Evolutionary conservation across 805 yeast genomes (phyloP).

Genomic region (Tetrapisispora taiwanensis): DNA sequence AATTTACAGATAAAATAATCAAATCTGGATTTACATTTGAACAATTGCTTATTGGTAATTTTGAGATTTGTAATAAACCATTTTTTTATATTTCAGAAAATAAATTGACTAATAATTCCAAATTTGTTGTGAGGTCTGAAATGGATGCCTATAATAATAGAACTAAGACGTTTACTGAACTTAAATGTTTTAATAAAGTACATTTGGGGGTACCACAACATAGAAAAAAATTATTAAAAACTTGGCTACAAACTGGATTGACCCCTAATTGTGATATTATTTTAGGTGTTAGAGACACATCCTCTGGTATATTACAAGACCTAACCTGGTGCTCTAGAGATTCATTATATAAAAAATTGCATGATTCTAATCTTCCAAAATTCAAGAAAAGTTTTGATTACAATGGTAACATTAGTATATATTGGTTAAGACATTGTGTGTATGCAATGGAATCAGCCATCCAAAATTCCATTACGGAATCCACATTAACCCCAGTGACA

Average conservation of each 20-base stretch:
- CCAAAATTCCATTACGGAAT: not conserved
- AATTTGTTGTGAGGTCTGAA: slow-evolving; percentile 25
- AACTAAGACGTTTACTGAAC: slow-evolving; percentile 18
- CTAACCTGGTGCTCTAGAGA: slow-evolving; percentile 16
- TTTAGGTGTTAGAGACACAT: slow-evolving; percentile 22
- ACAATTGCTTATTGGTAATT: slow-evolving; percentile 13
- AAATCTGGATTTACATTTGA: slow-evolving; percentile 28
- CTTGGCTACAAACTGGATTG: slow-evolving; percentile 27
- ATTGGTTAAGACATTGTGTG: slow-evolving; percentile 22
- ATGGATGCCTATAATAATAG: slow-evolving; percentile 23
- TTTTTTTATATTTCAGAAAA: slow-evolving; percentile 21
- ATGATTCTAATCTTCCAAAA: slow-evolving; percentile 10
- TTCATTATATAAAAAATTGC: slow-evolving; percentile 13
- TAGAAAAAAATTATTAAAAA: slow-evolving; percentile 23
- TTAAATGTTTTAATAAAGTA: slow-evolving; percentile 23
- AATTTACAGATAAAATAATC: slow-evolving; percentile 10
- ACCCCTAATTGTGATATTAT: slow-evolving; percentile 22
- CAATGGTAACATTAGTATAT: slow-evolving; percentile 19
- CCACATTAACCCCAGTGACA: not conserved
- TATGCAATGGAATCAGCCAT: slow-evolving; percentile 11
- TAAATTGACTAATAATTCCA: slow-evolving; percentile 10
- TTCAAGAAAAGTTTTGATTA: slow-evolving; percentile 13
- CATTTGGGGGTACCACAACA: slow-evolving; percentile 16
- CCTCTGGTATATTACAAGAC: slow-evolving; percentile 18
- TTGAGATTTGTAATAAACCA: slow-evolving; percentile 3